phyloP scores from a whole-genome alignment of 306 rosid genomes.

The Gleditsia sinensis region DNA sequence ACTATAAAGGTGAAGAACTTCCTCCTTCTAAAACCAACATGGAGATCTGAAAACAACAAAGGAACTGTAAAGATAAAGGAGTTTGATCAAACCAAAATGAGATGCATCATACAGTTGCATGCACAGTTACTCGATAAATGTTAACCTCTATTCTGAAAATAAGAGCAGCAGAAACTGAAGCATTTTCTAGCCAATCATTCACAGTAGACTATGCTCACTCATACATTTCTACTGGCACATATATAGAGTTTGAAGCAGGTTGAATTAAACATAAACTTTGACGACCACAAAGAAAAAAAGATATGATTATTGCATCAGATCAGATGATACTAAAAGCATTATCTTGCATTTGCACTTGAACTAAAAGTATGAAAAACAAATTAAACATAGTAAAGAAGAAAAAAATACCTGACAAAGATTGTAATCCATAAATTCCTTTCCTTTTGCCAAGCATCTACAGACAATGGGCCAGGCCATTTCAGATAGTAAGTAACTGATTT shows the following conservation, averaged over 20 bases:
- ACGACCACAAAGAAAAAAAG: slow-evolving; percentile 2
- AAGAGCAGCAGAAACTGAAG: slow-evolving; percentile 9
- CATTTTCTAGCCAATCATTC: slow-evolving; percentile 8
- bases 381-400: background rate
- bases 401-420: slow-evolving; percentile 77
- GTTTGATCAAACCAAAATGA: slow-evolving; percentile 18
- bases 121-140: slow-evolving; percentile 2
- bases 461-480: slow-evolving; percentile 84
- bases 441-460: slow-evolving; percentile 71
- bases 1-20: slow-evolving; percentile 38
- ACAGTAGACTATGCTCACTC: slow-evolving; percentile 7
- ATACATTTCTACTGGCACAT: slow-evolving; percentile 6
- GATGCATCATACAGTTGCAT: slow-evolving; percentile 15
- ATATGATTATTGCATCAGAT: slow-evolving; percentile 12
- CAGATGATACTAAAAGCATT: slow-evolving; percentile 2
- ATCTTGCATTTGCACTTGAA: background rate
- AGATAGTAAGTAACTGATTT: slow-evolving; percentile 54
- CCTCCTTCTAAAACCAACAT: slow-evolving; percentile 31
- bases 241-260: background rate
- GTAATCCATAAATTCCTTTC: slow-evolving; percentile 69
- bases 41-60: slow-evolving; percentile 25
- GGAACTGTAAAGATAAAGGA: slow-evolving; percentile 18
- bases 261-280: background rate
- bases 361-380: background rate
- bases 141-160: slow-evolving; percentile 16